Base-by-base conservation (phyloP, 371 early-diverging fungal species). In the Dinochytrium kinnereticum region DNA sequence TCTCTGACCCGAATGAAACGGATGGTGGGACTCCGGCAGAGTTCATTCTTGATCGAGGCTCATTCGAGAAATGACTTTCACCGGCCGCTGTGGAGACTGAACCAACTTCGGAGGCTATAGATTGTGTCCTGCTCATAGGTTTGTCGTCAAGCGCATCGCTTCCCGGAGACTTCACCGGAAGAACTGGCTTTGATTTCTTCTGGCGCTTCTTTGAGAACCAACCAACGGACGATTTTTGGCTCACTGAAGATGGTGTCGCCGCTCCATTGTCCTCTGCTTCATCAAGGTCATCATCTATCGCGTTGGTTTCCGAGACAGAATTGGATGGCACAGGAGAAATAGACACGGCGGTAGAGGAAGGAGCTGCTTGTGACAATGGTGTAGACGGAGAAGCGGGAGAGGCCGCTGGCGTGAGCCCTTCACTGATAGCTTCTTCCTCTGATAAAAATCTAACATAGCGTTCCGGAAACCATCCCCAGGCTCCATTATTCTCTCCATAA, bases 381-480 rank as follows among this genome's bases (percentile, higher is more conserved):
- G 44, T 44, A 44, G 19, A 7, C 7, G 19, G 7, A 7, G 44
- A 44, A 13, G 55, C 10, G 5, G 13, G n/a, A 13, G 26, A 13
- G 17, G 55, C 5, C 5, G 61, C 30, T 7, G 34, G 34, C 61
- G 61, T 21, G 13, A 61, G 5, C 19, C 61, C 66, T 37, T 66
- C 66, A 21, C 44, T 28, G 2, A 28, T 28, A 17, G 33, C 64
- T 68, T 84, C 81, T 24, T 78, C 81, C 30, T 75, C 76, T 28
- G 71, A 72, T 68, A 84, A 61, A 13, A 84, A 28, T 10, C 70
- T 37, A 7, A 85, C 81, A 65, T 75, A 80, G 0, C 66, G 40
- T 38, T 66, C 77, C 1, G 85, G 83, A 70, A 82, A 85, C 81
- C 83, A 85, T 7, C 85, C 85, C 75, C 73, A 74, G 1, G 53